Evolutionary conservation across 495 filamentous ascomycete genomes (phyloP), one percentile per base, ranked within the genome.

Genomic region (Talaromyces thailandensis): DNA sequence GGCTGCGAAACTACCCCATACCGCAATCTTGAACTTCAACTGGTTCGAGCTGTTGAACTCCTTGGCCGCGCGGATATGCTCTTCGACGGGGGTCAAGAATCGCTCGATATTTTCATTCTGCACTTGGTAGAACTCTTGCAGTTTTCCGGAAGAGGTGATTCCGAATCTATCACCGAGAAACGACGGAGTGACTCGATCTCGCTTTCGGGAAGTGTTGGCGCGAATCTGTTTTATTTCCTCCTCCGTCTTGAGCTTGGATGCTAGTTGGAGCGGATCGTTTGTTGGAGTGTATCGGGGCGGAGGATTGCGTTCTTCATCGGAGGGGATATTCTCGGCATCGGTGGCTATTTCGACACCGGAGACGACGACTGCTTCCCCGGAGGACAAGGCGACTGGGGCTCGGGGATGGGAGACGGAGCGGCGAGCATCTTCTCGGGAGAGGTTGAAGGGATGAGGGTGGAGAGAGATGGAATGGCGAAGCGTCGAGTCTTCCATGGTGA

Each of bases 21-120:
- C 88, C 14, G 94, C 94, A 67, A 98, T 95, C 69, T 89, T 82
- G 76, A 86, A 92, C 68, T 91, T 91, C 28, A 95, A 76, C 57
- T 91, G 85, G 68, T 95, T 93, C 29, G 91, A 87, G 62, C 82
- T 83, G 60, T 88, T 86, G 70, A 92, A 83, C 63, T 94, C 86
- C 63, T 86, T 87, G 35, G 92, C 92, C 18, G 89, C 84, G 31
- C 86, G 83, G 37, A 88, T 79, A 70, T 98, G 95, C 69, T 97
- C 92, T 68, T 96, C 90, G 2, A 98, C 92, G 6, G 90, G 90
- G 72, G 94, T 96, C 62, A 98, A 81, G 76, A 98, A 82, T 16
- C 89, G 84, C 76, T 95, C 84, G 67, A 98, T 98, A 66, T 89
- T 93, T 73, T 91, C 89, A 69, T 98, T 98, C 74, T 98, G 94